phyloP scores from a whole-genome alignment of 306 rosid genomes.

The Pyrus communis region DNA sequence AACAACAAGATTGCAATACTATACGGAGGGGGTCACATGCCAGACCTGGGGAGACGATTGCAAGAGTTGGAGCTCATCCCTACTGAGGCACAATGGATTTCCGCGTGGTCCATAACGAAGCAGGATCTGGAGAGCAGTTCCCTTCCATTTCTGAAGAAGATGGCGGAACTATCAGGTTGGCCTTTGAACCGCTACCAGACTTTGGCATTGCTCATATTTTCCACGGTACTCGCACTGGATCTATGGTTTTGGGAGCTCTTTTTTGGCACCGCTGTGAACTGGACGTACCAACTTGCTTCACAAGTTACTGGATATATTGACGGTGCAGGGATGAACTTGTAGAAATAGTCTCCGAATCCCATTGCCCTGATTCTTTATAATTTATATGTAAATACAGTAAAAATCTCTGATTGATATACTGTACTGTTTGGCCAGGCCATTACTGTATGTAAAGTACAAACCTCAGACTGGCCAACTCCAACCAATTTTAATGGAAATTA shows the following conservation, averaged over 20 bases:
- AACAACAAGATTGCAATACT: constrained; percentile 81
- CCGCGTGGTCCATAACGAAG: constrained; percentile 82
- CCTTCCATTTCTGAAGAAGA: constrained; percentile 70
- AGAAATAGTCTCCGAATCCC: neutral
- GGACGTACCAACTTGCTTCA: constrained; percentile 46
- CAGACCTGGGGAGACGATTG: constrained; percentile 79
- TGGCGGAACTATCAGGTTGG: constrained; percentile 85
- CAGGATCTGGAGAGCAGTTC: constrained; percentile 44
- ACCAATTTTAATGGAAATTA: too few relatives aligned
- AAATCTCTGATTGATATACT: neutral
- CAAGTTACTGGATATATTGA: constrained; percentile 38
- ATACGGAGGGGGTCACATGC: constrained; percentile 99
- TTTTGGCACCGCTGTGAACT: constrained; percentile 58
- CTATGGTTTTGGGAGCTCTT: constrained; percentile 96
- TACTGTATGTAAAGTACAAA: neutral
- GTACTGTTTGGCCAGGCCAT: neutral
- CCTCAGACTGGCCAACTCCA: neutral
- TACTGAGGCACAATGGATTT: constrained; percentile 60
- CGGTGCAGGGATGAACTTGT: constrained; percentile 31
- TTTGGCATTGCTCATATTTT: constrained; percentile 84
- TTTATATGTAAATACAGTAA: neutral
- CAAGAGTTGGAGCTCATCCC: constrained; percentile 76
- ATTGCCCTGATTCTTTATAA: neutral
- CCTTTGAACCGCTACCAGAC: constrained; percentile 96
- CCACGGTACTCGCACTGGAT: constrained; percentile 79